Percentiles rank a stretch among this genome's conserved stretches.
phyloP scores from a whole-genome alignment of 2,329 filamentous ascomycete genomes.

The Neonectria magnoliae region DNA sequence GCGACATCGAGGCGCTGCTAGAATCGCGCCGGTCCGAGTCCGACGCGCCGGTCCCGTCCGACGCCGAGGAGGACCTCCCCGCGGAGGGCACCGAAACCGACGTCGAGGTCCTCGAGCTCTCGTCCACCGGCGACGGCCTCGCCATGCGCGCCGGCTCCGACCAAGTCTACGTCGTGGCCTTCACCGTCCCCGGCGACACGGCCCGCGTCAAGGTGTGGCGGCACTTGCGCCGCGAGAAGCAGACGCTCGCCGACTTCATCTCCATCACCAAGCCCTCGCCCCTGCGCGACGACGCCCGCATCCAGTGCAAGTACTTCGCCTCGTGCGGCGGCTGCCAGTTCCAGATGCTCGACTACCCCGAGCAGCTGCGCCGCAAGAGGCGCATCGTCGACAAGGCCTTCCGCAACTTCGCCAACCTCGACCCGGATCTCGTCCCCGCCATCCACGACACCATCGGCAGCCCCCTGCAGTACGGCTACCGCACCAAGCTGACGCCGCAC shows the following conservation, averaged over 20 bases:
- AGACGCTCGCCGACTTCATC: constrained; percentile 84
- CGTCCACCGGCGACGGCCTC: constrained; percentile 92
- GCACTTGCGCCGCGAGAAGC: constrained; percentile 71
- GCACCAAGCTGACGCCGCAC: constrained; percentile 96
- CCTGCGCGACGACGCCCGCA: constrained; percentile 78
- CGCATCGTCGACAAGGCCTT: constrained; percentile 91
- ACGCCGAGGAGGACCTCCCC: constrained; percentile 60
- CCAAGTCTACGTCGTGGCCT: constrained; percentile 86
- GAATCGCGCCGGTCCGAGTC: constrained; percentile 50
- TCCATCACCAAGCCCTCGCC: constrained; percentile 78
- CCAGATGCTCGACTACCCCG: constrained; percentile 91
- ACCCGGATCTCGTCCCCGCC: constrained; percentile 77
- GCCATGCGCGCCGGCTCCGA: constrained; percentile 73
- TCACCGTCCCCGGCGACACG: constrained; percentile 85
- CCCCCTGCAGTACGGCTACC: constrained; percentile 90
- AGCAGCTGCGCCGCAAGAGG: constrained; percentile 87
- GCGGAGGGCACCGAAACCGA: constrained; percentile 80
- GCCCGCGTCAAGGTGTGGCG: constrained; percentile 82
- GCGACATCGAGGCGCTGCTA: constrained; percentile 69
- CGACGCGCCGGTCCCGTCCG: constrained; percentile 35
- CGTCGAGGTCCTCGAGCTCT: constrained; percentile 82
- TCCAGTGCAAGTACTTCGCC: constrained; percentile 87
- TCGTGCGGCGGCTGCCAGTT: constrained; percentile 94
- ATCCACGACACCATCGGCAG: constrained; percentile 89
- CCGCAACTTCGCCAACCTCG: constrained; percentile 86